Conservation (phyloP, 2,329 filamentous ascomycete genomes). For the Penicillium fuscoglaucum region DNA sequence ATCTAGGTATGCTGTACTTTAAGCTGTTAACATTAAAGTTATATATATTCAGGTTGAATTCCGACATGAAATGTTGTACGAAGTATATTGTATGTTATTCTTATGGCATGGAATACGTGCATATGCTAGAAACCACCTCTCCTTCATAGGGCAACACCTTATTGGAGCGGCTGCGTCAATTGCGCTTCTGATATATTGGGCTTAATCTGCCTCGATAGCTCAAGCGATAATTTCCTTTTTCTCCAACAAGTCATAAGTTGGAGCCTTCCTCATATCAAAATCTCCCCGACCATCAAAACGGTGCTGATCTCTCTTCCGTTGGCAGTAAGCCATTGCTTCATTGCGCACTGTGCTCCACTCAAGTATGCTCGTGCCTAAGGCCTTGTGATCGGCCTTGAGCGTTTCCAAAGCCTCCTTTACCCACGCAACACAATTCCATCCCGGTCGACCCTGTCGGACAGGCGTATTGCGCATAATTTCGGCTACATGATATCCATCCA, state of each 20-base stretch:
- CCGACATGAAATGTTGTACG: neutral
- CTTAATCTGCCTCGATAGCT: neutral
- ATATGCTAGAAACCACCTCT: neutral
- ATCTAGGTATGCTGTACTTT: neutral
- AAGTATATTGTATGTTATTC: neutral
- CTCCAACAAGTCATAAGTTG: conserved; percentile 43
- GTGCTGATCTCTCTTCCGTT: conserved; percentile 42
- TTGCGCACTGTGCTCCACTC: conserved; percentile 41
- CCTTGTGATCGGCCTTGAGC: conserved; percentile 31
- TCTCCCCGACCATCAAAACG: conserved; percentile 42
- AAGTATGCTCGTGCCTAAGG: conserved; percentile 33
- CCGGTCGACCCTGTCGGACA: conserved; percentile 29
- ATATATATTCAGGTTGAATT: neutral
- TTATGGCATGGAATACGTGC: neutral
- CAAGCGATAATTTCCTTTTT: conserved; percentile 24
- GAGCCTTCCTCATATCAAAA: conserved; percentile 32
- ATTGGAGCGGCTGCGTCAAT: neutral
- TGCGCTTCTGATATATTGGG: neutral
- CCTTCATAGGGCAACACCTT: neutral
- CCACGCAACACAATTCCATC: conserved; percentile 50
- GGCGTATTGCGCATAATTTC: conserved; percentile 34
- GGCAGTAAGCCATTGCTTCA: conserved; percentile 42
- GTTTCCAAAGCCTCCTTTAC: conserved; percentile 43
- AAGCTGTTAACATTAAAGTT: neutral
- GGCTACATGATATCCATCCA: conserved; percentile 27